These are phyloP conservation scores for Asterionellopsis glacialis DNA, from an alignment of 108 stramenopile species.

Conservation along the genomic window DNA sequence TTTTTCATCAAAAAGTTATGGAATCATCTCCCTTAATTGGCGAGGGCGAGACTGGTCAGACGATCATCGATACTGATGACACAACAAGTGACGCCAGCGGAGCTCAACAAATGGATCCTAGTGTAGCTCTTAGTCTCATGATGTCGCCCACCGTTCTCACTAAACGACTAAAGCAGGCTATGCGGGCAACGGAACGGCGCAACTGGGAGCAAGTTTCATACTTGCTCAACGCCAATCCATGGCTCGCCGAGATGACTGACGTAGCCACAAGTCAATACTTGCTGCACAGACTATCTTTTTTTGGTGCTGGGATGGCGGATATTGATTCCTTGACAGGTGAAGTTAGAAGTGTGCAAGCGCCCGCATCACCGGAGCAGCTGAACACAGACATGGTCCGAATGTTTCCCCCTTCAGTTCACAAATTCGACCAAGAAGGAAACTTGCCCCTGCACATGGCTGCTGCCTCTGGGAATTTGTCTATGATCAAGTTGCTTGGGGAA, in stretches of 20 bases:
- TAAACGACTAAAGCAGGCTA: slow-evolving; percentile 75
- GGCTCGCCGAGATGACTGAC: slow-evolving; percentile 85
- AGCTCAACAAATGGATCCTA: slow-evolving; percentile 16
- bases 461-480: slow-evolving; percentile 62
- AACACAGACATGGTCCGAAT: slow-evolving; percentile 48
- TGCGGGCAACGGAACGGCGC: slow-evolving; percentile 62
- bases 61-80: slow-evolving; percentile 79
- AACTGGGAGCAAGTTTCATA: slow-evolving; percentile 77
- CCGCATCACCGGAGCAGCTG: slow-evolving; percentile 44
- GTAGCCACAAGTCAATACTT: slow-evolving; percentile 72
- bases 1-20: slow-evolving; percentile 11
- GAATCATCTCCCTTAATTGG: slow-evolving; percentile 6
- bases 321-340: slow-evolving; percentile 3
- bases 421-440: slow-evolving; percentile 82
- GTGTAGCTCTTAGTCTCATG: slow-evolving; percentile 39
- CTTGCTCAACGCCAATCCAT: slow-evolving; percentile 76
- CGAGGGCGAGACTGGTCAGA: slow-evolving; percentile 10
- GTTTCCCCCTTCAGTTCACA: slow-evolving; percentile 68
- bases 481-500: slow-evolving; percentile 71
- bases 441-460: slow-evolving; percentile 83
- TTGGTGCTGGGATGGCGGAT: slow-evolving; percentile 40
- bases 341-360: slow-evolving; percentile 1
- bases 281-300: slow-evolving; percentile 74
- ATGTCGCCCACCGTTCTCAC: slow-evolving; percentile 78
- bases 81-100: slow-evolving; percentile 41